Percentiles rank a stretch among this genome's conserved stretches.
Evolutionary conservation across 2,329 filamentous ascomycete species (phyloP).

Genomic region (Neurospora sp.): DNA sequence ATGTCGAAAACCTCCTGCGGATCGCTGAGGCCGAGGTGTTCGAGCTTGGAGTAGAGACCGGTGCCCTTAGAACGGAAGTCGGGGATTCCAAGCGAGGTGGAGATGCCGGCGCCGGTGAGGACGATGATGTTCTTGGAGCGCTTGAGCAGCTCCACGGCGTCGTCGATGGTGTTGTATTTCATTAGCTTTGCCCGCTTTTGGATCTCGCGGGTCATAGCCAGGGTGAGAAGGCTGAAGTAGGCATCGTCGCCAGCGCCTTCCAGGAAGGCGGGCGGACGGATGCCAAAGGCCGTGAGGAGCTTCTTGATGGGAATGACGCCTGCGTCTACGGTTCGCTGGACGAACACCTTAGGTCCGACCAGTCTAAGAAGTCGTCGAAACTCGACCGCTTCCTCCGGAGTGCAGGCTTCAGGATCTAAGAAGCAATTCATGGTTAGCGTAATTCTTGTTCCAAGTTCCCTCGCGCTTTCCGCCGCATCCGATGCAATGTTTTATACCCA

Average conservation of each 20-base stretch:
- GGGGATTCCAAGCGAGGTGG: slow-evolving; percentile 90
- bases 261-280: slow-evolving; percentile 63
- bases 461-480: neutral
- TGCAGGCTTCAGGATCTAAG: slow-evolving; percentile 44
- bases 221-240: slow-evolving; percentile 64
- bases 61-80: slow-evolving; percentile 93
- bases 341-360: slow-evolving; percentile 70
- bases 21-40: slow-evolving; percentile 65
- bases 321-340: slow-evolving; percentile 58
- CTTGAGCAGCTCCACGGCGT: slow-evolving; percentile 69
- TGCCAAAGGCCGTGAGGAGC: slow-evolving; percentile 76
- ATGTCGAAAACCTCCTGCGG: slow-evolving; percentile 97
- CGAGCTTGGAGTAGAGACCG: slow-evolving; percentile 80
- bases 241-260: slow-evolving; percentile 62
- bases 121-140: slow-evolving; percentile 78
- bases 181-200: slow-evolving; percentile 70
- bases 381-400: slow-evolving; percentile 55
- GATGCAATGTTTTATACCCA: neutral
- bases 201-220: slow-evolving; percentile 72
- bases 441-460: neutral
- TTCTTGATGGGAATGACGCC: slow-evolving; percentile 68
- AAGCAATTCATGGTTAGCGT: slow-evolving; percentile 3
- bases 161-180: slow-evolving; percentile 75
- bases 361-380: slow-evolving; percentile 63
- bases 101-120: slow-evolving; percentile 91